Conservation (phyloP, 164 flowering plant species). For the Aristolochia contorta region DNA sequence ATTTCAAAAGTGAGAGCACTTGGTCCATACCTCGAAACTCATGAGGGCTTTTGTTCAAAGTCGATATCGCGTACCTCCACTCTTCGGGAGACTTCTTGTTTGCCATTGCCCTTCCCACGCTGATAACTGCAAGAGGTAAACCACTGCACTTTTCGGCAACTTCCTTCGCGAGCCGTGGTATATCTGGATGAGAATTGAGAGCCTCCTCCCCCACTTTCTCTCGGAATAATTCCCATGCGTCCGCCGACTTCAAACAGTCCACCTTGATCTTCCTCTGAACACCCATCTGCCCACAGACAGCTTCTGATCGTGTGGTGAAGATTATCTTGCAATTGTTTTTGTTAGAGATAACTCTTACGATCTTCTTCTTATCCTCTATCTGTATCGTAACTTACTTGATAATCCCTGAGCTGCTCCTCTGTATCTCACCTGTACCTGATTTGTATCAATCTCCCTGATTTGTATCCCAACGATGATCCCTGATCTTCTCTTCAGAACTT, state of each 20-base stretch:
- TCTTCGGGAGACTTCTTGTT: neutral
- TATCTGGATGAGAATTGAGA: neutral
- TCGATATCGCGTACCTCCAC: constrained; percentile 7
- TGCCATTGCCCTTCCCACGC: constrained; percentile 6
- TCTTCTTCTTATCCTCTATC: no score
- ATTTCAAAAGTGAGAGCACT: constrained; percentile 2
- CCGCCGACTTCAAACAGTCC: neutral
- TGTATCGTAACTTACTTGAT: no score
- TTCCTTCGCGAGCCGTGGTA: neutral
- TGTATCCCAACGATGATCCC: no score
- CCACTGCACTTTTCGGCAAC: constrained; percentile 5
- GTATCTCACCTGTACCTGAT: no score
- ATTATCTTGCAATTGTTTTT: constrained; percentile 3
- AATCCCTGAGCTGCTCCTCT: no score
- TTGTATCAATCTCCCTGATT: no score
- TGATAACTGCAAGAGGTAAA: constrained; percentile 9
- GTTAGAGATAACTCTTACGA: no score
- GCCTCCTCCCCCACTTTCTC: constrained; percentile 4
- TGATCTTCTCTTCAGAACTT: no score
- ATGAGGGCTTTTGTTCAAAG: neutral
- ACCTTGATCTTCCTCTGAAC: constrained; percentile 6
- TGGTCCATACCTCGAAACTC: constrained; percentile 2
- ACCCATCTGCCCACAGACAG: constrained; percentile 4
- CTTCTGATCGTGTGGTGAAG: constrained; percentile 5
- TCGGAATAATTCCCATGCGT: constrained; percentile 7